phyloP scores from a whole-genome alignment of 2,329 filamentous ascomycete genomes.

The Nothomitra cinnamomea region DNA sequence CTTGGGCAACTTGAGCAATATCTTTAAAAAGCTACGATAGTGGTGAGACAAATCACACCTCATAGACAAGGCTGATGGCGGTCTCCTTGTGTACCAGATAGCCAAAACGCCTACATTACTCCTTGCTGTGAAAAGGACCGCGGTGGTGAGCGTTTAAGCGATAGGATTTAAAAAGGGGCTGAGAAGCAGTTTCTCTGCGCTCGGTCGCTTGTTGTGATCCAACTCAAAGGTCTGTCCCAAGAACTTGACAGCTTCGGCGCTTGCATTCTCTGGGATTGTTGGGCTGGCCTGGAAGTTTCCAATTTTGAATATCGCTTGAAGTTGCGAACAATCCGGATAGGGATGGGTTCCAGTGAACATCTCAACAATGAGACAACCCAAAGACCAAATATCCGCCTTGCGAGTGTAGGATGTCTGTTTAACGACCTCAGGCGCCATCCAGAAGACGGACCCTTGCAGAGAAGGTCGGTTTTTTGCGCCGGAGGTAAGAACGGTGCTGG shows the following conservation, averaged over 20 bases:
- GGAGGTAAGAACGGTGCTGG: conserved; percentile 54
- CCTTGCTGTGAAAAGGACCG: too few relatives aligned
- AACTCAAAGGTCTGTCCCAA: conserved; percentile 84
- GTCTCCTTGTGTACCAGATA: too few relatives aligned
- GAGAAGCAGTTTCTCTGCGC: conserved; percentile 74
- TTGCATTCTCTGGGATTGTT: conserved; percentile 73
- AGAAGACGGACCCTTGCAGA: conserved; percentile 93
- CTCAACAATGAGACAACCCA: conserved; percentile 91
- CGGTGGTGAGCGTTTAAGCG: conserved; percentile 24
- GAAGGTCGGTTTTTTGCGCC: conserved; percentile 42
- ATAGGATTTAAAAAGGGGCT: conserved; percentile 68
- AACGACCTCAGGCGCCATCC: conserved; percentile 99
- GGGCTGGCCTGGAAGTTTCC: conserved; percentile 75
- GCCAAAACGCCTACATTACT: too few relatives aligned
- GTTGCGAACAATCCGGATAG: conserved; percentile 89
- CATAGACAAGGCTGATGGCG: too few relatives aligned
- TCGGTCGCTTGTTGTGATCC: conserved; percentile 81
- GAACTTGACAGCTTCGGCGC: conserved; percentile 69
- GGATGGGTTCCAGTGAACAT: conserved; percentile 98
- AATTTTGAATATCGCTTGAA: conserved; percentile 98
- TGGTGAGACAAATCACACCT: too few relatives aligned
- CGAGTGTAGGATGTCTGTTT: conserved; percentile 95
- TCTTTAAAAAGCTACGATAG: neutral
- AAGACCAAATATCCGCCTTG: conserved; percentile 97
- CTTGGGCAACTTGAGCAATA: too few relatives aligned